Conservation (phyloP, 1,284 basidiomycete genomes). For the Athelia psychrophila region DNA sequence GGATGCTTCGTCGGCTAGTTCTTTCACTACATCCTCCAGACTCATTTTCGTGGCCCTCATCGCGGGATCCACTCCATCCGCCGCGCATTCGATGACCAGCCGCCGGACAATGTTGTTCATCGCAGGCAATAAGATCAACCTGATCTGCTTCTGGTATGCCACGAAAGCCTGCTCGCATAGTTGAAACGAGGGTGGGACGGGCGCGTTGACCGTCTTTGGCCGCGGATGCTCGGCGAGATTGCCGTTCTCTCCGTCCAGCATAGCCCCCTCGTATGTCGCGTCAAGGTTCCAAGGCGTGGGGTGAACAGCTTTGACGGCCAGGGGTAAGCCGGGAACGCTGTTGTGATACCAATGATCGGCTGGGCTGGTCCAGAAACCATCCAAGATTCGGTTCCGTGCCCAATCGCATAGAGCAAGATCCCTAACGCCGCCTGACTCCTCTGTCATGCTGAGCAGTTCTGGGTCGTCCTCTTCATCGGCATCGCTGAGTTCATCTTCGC, state of each 20-base stretch:
- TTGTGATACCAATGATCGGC: constrained; percentile 61
- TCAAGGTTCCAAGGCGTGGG: constrained; percentile 61
- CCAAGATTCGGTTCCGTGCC: constrained; percentile 66
- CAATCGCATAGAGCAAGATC: constrained; percentile 71
- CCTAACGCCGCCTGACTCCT: constrained; percentile 54
- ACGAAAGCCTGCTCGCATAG: constrained; percentile 59
- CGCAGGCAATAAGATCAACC: constrained; percentile 54
- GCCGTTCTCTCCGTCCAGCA: neutral
- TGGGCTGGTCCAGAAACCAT: constrained; percentile 71
- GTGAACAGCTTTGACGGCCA: constrained; percentile 50
- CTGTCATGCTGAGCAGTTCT: constrained; percentile 55
- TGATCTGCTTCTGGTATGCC: constrained; percentile 54
- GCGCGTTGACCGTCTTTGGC: constrained; percentile 37
- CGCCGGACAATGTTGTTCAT: constrained; percentile 66
- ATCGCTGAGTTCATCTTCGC: constrained; percentile 50
- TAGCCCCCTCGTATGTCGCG: constrained; percentile 23
- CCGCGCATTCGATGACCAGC: constrained; percentile 57
- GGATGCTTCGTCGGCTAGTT: constrained; percentile 51
- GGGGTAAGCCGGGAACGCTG: constrained; percentile 36
- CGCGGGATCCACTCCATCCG: constrained; percentile 38
- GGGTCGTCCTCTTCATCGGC: constrained; percentile 59
- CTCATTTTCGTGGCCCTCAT: constrained; percentile 50
- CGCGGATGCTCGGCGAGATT: constrained; percentile 43
- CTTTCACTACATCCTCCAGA: constrained; percentile 54
- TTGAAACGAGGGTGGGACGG: constrained; percentile 50